Evolutionary conservation across 2,329 filamentous ascomycete species (phyloP).

Genomic region (Sclerotinia glacialis): DNA sequence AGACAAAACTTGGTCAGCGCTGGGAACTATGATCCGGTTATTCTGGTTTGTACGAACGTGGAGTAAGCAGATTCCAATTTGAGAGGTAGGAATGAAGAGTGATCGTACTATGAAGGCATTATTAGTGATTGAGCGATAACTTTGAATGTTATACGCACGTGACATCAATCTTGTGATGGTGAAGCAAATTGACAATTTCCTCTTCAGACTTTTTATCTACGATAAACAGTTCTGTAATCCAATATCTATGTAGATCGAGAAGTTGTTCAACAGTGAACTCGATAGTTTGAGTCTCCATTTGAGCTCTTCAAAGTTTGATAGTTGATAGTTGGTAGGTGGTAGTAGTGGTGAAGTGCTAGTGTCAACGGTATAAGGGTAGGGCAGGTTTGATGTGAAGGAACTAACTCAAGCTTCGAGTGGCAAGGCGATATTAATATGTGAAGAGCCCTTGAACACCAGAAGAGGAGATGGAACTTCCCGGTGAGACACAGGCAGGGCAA

Average conservation of each 20-base stretch:
- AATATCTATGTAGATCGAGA: slow-evolving; percentile 20
- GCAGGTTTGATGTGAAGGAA: background rate
- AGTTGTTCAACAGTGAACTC: slow-evolving; percentile 22
- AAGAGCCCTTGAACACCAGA: slow-evolving; percentile 6
- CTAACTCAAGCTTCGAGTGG: slow-evolving; percentile 7
- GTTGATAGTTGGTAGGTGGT: background rate
- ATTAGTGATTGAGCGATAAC: slow-evolving; percentile 1
- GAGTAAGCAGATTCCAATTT: slow-evolving; percentile 18
- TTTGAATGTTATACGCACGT: slow-evolving; percentile 4
- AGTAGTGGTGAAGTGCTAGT: background rate
- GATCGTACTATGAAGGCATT: background rate
- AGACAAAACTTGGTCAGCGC: slow-evolving; percentile 4
- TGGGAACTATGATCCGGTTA: background rate
- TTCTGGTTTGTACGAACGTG: slow-evolving; percentile 8
- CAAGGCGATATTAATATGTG: slow-evolving; percentile 18
- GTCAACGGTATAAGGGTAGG: slow-evolving; percentile 4
- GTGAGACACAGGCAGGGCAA: slow-evolving; percentile 21
- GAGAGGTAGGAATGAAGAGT: slow-evolving; percentile 17
- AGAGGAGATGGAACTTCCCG: slow-evolving; percentile 18
- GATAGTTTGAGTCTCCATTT: slow-evolving; percentile 20
- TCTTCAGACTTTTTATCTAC: slow-evolving; percentile 20
- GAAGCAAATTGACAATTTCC: slow-evolving; percentile 22
- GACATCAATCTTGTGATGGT: slow-evolving; percentile 17
- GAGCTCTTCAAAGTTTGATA: background rate
- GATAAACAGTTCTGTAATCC: slow-evolving; percentile 22